These are phyloP conservation scores for Basidiobolus meristosporus DNA, from an alignment of 371 early-diverging fungal species.

Conservation along the genomic window DNA sequence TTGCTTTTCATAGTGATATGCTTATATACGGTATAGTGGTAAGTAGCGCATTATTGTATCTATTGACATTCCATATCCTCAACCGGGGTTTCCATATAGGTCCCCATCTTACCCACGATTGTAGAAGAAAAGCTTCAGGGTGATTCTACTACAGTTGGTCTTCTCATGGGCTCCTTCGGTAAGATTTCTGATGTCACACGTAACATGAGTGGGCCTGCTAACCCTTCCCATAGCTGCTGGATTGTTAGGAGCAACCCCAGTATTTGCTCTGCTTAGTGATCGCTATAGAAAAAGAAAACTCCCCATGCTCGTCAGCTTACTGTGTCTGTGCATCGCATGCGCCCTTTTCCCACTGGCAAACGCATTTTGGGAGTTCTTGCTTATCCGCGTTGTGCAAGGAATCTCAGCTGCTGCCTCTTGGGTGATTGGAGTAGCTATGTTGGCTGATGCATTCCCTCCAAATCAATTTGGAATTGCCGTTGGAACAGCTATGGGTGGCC, in stretches of 20 bases:
- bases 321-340: conserved; percentile 40
- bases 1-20: conserved; percentile 2
- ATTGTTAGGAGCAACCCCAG: conserved; percentile 50
- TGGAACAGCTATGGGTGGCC: conserved; percentile 49
- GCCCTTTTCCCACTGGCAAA: conserved; percentile 43
- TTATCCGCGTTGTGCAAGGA: conserved; percentile 64
- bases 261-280: conserved; percentile 62
- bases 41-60: background rate
- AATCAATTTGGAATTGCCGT: conserved; percentile 50
- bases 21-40: conserved; percentile 4
- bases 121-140: conserved; percentile 39
- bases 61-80: background rate
- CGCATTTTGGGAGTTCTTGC: conserved; percentile 39
- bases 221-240: conserved; percentile 33
- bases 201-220: background rate
- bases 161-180: conserved; percentile 69
- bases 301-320: conserved; percentile 61
- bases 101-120: conserved; percentile 64
- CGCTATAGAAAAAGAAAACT: conserved; percentile 37
- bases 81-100: conserved; percentile 1
- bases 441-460: conserved; percentile 62
- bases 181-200: conserved; percentile 2
- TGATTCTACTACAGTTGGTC: conserved; percentile 41
- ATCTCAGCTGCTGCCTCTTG: conserved; percentile 60
- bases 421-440: conserved; percentile 54